Conservation (phyloP, 2,329 filamentous ascomycete species). For the Pseudogymnoascus destructans region DNA sequence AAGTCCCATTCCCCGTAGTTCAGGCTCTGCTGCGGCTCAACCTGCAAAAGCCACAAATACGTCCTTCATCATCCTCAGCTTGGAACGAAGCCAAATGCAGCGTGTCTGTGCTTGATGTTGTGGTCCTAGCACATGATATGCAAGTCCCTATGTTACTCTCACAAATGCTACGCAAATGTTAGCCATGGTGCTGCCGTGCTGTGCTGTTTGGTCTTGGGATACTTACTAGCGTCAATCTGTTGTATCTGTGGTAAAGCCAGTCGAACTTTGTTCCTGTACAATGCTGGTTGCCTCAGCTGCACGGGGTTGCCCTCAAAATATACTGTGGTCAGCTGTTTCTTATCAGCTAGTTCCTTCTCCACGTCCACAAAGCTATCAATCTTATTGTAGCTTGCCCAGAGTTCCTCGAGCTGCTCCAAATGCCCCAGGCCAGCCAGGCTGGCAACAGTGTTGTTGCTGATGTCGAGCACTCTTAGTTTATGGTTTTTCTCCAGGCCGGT, state of each 20-base stretch:
- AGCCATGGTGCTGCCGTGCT: not conserved
- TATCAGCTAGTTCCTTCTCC: constrained; percentile 64
- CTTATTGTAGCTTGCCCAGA: constrained; percentile 90
- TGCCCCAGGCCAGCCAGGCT: constrained; percentile 60
- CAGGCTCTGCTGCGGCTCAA: not conserved
- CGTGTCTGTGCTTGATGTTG: not conserved
- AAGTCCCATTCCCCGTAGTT: not conserved
- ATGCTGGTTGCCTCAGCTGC: constrained; percentile 62
- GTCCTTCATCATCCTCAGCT: not conserved
- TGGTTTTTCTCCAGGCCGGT: constrained; percentile 55
- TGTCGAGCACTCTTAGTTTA: constrained; percentile 67
- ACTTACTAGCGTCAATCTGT: constrained; percentile 97
- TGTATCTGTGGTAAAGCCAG: constrained; percentile 74
- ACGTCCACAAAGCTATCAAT: constrained; percentile 70
- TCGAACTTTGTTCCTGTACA: constrained; percentile 89
- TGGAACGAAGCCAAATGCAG: not conserved
- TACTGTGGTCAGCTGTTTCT: constrained; percentile 70
- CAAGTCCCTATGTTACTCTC: constrained; percentile 20
- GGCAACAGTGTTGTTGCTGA: constrained; percentile 74
- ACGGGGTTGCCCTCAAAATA: constrained; percentile 95
- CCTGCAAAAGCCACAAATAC: not conserved
- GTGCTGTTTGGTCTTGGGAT: not conserved
- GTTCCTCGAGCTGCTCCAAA: constrained; percentile 64
- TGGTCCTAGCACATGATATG: not conserved
- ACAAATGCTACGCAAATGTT: constrained; percentile 20